A percentile compares a stretch with the other conserved stretches of the same genome.
Conservation (phyloP, 2,329 filamentous ascomycete genomes). For the Aspergillus calidoustus region DNA sequence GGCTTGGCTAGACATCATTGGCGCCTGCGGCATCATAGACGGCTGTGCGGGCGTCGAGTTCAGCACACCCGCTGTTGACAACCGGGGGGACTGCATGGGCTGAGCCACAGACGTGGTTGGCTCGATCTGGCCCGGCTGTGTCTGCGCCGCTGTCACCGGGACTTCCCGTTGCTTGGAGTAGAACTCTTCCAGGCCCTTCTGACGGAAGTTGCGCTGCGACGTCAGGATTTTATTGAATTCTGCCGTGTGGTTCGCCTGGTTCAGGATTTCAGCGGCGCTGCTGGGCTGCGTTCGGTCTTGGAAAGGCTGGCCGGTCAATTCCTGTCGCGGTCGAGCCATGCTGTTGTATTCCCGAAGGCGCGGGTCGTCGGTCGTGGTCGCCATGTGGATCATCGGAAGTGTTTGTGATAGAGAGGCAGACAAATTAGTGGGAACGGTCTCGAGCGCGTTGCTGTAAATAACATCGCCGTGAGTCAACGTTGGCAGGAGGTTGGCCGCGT, state of each 20-base stretch:
- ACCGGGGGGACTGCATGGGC: slow-evolving; percentile 45
- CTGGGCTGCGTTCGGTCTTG: slow-evolving; percentile 82
- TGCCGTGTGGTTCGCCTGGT: slow-evolving; percentile 84
- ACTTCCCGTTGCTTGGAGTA: slow-evolving; percentile 86
- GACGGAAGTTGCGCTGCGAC: slow-evolving; percentile 77
- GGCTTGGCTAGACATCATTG: slow-evolving; percentile 57
- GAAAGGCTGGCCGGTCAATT: slow-evolving; percentile 84
- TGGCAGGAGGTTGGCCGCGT: slow-evolving; percentile 61
- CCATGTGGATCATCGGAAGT: slow-evolving; percentile 82
- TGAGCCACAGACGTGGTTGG: slow-evolving; percentile 43
- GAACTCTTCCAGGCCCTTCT: slow-evolving; percentile 76
- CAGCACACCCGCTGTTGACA: slow-evolving; percentile 39
- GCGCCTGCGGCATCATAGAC: slow-evolving; percentile 45
- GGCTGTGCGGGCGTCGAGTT: slow-evolving; percentile 41
- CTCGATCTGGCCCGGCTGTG: slow-evolving; percentile 36
- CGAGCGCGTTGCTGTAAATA: slow-evolving; percentile 80
- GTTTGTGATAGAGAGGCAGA: slow-evolving; percentile 69
- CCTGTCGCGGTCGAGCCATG: slow-evolving; percentile 84
- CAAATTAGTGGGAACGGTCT: slow-evolving; percentile 69
- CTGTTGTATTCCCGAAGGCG: slow-evolving; percentile 80
- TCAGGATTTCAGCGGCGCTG: slow-evolving; percentile 76
- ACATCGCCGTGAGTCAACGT: slow-evolving; percentile 80
- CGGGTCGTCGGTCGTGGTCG: slow-evolving; percentile 76
- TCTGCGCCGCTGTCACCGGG: slow-evolving; percentile 55
- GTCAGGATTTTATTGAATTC: slow-evolving; percentile 89